These are phyloP conservation scores for Lanmaoa rubissima DNA, from an alignment of 768 basidiomycete species.

Conservation along the genomic window DNA sequence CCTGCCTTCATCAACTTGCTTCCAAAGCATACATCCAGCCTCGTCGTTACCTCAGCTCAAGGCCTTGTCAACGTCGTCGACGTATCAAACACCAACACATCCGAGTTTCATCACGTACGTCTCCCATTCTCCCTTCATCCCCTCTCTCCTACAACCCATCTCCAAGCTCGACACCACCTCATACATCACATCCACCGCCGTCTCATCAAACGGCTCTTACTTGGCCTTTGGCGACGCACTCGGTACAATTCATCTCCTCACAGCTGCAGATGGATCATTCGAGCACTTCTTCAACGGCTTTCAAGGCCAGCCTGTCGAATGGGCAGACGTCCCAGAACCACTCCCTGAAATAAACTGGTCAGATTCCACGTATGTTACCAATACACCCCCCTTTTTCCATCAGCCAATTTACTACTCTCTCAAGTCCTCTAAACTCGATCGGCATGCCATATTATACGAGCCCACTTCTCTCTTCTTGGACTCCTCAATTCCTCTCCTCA, in stretches of 20 bases:
- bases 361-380: constrained; percentile 63
- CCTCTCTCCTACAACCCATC: constrained; percentile 3
- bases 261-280: constrained; percentile 61
- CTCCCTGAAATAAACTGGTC: constrained; percentile 78
- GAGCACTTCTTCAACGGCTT: constrained; percentile 83
- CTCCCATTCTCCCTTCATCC: neutral
- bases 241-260: constrained; percentile 78
- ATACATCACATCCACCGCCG: constrained; percentile 74
- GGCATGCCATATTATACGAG: constrained; percentile 84
- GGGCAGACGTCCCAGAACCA: constrained; percentile 73
- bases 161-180: constrained; percentile 66
- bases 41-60: constrained; percentile 75
- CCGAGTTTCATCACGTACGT: constrained; percentile 78
- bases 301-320: constrained; percentile 81
- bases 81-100: constrained; percentile 61
- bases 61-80: constrained; percentile 88
- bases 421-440: constrained; percentile 82
- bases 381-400: neutral
- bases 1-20: constrained; percentile 84
- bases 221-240: constrained; percentile 90
- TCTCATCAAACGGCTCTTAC: constrained; percentile 87
- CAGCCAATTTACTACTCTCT: neutral
- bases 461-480: constrained; percentile 67
- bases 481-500: constrained; percentile 52
- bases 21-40: constrained; percentile 69